A percentile compares a stretch with the other conserved stretches of the same genome.
Evolutionary conservation across 257 asterid genomes (phyloP).

Genomic region (Nicotiana noctiflora): DNA sequence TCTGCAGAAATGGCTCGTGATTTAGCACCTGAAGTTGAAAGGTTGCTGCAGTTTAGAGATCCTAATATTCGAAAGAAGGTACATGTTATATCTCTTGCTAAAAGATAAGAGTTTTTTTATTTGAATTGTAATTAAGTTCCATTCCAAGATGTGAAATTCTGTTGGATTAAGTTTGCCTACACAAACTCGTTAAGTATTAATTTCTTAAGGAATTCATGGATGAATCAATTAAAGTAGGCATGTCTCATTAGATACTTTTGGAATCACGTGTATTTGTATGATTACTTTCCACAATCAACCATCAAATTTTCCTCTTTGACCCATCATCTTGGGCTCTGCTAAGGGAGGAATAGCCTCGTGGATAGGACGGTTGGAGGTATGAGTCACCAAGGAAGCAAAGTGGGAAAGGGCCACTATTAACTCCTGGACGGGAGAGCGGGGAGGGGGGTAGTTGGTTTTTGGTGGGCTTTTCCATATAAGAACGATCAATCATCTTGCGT

Average conservation of each 20-base stretch:
- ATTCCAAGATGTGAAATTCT: neutral
- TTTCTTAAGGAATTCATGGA: neutral
- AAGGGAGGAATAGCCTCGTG: neutral
- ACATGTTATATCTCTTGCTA: conserved; percentile 17
- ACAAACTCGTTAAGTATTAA: neutral
- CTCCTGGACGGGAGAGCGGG: neutral
- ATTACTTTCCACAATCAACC: neutral
- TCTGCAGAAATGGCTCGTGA: conserved; percentile 99
- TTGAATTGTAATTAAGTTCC: conserved; percentile 1
- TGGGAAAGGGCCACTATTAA: neutral
- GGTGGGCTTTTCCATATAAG: neutral
- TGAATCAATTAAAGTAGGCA: neutral
- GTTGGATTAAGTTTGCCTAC: neutral
- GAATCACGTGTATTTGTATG: neutral
- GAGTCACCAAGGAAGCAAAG: neutral
- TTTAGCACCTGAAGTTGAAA: conserved; percentile 97
- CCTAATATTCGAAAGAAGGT: conserved; percentile 97
- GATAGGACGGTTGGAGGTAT: neutral
- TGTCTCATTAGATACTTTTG: neutral
- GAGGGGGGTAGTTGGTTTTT: neutral
- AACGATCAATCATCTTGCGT: neutral
- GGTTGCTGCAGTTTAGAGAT: conserved; percentile 90
- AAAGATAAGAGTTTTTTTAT: neutral
- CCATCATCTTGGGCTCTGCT: neutral
- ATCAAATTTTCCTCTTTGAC: neutral